A percentile compares a stretch with the other conserved stretches of the same genome.
Conservation (phyloP, 352 stramenopile genomes). For the Phytophthora pini region DNA sequence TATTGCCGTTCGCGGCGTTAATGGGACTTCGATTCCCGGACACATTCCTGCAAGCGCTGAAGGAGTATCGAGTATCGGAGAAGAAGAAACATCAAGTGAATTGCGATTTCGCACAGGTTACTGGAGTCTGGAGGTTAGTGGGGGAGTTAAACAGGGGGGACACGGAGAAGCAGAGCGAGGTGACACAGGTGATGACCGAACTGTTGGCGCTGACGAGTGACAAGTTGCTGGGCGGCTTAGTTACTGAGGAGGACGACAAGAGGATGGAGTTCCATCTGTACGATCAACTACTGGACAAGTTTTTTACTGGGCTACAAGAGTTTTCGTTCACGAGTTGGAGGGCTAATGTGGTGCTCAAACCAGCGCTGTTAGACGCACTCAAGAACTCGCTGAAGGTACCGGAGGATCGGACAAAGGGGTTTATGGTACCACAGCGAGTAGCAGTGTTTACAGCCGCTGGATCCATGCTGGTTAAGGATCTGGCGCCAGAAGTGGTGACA, state of each 20-base stretch:
- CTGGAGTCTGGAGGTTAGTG: constrained; percentile 60
- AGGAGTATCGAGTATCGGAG: constrained; percentile 3
- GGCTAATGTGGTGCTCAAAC: constrained; percentile 36
- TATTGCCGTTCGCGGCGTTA: constrained; percentile 60
- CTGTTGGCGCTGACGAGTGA: constrained; percentile 42
- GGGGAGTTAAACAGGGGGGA: constrained; percentile 43
- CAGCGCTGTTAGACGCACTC: constrained; percentile 36
- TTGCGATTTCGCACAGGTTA: constrained; percentile 68
- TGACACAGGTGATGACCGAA: constrained; percentile 28
- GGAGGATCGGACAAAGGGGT: not conserved
- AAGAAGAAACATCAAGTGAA: constrained; percentile 38
- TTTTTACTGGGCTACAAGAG: constrained; percentile 56
- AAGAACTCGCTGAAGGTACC: constrained; percentile 2
- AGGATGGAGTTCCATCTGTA: constrained; percentile 27
- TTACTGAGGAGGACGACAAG: constrained; percentile 10
- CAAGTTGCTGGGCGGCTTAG: constrained; percentile 24
- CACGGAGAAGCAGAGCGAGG: constrained; percentile 9
- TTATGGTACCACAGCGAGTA: constrained; percentile 16
- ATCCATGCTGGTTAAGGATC: constrained; percentile 54
- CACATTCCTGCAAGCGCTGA: constrained; percentile 34
- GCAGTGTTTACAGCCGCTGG: constrained; percentile 43
- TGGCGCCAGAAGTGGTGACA: constrained; percentile 36
- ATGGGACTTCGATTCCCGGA: constrained; percentile 44
- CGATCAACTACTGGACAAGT: constrained; percentile 73
- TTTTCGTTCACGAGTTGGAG: constrained; percentile 61